phyloP scores from a whole-genome alignment of 2,329 filamentous ascomycete species.

The Lasiodiplodia hormozganensis region DNA sequence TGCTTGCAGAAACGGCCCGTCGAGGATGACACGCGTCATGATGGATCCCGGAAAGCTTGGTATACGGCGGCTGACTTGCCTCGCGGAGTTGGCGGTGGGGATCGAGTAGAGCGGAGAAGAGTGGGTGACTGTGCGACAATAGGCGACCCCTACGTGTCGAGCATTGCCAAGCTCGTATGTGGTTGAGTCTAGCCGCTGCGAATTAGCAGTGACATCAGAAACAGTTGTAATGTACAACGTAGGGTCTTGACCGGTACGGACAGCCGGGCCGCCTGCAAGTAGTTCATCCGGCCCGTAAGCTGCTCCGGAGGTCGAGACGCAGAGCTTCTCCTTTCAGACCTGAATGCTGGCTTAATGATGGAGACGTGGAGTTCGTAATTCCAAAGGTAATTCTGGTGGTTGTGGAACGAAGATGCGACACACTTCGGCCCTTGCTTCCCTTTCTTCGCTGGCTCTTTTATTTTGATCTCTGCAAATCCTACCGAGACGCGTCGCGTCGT shows the following conservation, averaged over 20 bases:
- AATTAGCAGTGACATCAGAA: background rate
- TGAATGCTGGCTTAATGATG: no score
- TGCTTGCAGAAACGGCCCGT: background rate
- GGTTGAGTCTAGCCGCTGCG: background rate
- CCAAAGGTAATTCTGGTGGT: background rate
- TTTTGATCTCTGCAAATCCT: background rate
- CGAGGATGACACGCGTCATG: background rate
- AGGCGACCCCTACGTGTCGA: background rate
- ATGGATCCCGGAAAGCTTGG: background rate
- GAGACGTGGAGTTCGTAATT: background rate
- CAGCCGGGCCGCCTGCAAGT: background rate
- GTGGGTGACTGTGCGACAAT: background rate
- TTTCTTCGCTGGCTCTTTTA: background rate
- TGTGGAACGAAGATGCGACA: background rate
- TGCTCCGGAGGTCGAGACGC: background rate
- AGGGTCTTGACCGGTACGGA: background rate
- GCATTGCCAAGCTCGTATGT: background rate
- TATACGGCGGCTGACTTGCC: background rate
- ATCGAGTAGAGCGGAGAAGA: background rate
- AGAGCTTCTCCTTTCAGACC: background rate
- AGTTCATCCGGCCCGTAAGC: background rate
- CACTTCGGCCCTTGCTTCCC: background rate
- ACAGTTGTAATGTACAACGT: background rate
- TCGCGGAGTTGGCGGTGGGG: background rate
- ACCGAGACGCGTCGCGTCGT: background rate